Evolutionary conservation across 306 rosid species (phyloP).

Genomic region (Oemleria cerasiformis): DNA sequence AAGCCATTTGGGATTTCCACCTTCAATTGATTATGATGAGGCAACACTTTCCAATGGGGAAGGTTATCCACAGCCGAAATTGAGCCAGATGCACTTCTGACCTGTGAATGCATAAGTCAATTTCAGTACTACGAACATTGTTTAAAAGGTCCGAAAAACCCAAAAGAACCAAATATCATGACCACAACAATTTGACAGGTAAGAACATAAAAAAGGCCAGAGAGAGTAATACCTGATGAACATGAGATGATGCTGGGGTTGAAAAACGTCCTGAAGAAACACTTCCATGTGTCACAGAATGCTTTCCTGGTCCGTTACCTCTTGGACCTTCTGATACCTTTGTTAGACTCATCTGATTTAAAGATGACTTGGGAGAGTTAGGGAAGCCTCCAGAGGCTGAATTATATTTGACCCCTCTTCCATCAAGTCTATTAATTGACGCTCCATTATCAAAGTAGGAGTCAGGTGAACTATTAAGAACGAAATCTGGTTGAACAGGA

Average conservation of each 20-base stretch:
- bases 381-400: slow-evolving; percentile 60
- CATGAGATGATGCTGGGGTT: slow-evolving; percentile 46
- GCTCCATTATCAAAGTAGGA: slow-evolving; percentile 48
- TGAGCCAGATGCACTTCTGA: slow-evolving; percentile 47
- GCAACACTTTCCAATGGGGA: slow-evolving; percentile 44
- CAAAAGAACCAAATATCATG: slow-evolving; percentile 2
- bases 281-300: slow-evolving; percentile 41
- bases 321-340: slow-evolving; percentile 63
- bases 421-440: slow-evolving; percentile 59
- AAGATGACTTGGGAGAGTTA: slow-evolving; percentile 46
- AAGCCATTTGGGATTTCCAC: slow-evolving; percentile 40
- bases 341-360: slow-evolving; percentile 54
- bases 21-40: slow-evolving; percentile 53
- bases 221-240: slow-evolving; percentile 51
- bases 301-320: slow-evolving; percentile 60
- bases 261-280: slow-evolving; percentile 57
- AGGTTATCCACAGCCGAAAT: slow-evolving; percentile 41
- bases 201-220: neutral
- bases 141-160: neutral
- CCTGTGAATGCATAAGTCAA: slow-evolving; percentile 33
- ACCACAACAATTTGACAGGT: neutral
- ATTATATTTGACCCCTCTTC: slow-evolving; percentile 60
- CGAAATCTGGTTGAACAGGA: slow-evolving; percentile 58
- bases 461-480: slow-evolving; percentile 53
- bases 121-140: neutral